Evolutionary conservation across 2,329 filamentous ascomycete species (phyloP), one percentile per base, ranked within the genome.

Genomic region (Diaporthe australafricana): DNA sequence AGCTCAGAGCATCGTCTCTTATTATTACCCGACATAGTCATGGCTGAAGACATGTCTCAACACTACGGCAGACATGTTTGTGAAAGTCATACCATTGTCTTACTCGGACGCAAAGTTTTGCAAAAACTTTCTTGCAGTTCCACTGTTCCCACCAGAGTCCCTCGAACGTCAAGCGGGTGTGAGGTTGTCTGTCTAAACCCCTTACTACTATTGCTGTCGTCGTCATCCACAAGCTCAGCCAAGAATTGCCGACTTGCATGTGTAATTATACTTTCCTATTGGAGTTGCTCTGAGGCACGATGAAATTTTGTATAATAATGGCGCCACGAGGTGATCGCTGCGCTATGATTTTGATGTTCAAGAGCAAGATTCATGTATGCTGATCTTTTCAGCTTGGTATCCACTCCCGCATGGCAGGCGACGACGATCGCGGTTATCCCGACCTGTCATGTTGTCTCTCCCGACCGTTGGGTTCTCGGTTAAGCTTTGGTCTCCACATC

Each of bases 301-400:
- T 65, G 60, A 50, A 27, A 65, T 65, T 9, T 27, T 38, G n/a
- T 50, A 38, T n/a, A 27, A 35, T 12, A 14, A 50, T 65, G 60
- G 60, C 30, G 60, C 60, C 60, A 65, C 45, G 45, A 50, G 17
- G 60, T n/a, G 60, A 65, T 65, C 60, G 45, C 60, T 65, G 60
- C 5, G 9, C 60, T 38, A 50, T 50, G 35, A 63, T 65, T 65
- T 65, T 50, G 45, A 65, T 65, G 25, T 25, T 65, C 60, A 50
- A 25, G 30, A 6, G n/a, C 60, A 50, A 65, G 42, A 65, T 65
- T 65, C 45, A 42, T 65, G 45, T 8, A 38, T 65, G 60, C 7
- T 65, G 45, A 65, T 65, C 60, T 65, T 20, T 20, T 50, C 14
- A 27, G 45, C 45, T 12, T 38, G n/a, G 45, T n/a, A 35, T 50